Evolutionary conservation across 2,329 filamentous ascomycete genomes (phyloP), one percentile per base, ranked within the genome.

Genomic region (Neoarthrinium moseri): DNA sequence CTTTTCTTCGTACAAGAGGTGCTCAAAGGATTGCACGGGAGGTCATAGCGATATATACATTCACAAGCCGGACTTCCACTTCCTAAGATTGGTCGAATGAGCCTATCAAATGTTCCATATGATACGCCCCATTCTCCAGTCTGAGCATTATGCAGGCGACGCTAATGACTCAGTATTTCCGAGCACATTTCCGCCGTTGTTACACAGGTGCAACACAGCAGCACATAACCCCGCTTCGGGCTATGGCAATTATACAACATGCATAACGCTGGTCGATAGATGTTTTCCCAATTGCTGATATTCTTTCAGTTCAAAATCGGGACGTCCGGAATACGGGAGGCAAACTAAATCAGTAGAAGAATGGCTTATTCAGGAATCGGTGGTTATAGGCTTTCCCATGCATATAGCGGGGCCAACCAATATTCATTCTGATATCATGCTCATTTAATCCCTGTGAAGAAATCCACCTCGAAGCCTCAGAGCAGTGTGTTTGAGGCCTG

Each of bases 401-500:
- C 8, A 29, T 29, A 29, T 8, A 8, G 26, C 26, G 26, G n/a
- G n/a, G 26, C 8, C 26, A 29, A 8, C n/a, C n/a, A 29, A 29
- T 29, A 29, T 8, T 8, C n/a, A 29, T 29, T 29, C n/a, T n/a
- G n/a, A n/a, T n/a, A n/a, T 29, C 26, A 8, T 8, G 8, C 26
- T 8, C 26, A 8, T 29, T 29, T 29, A 29, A 8, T 29, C 26
- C 26, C n/a, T 29, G 26, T 29, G 26, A 8, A 29, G n/a, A 29
- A 29, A 29, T 8, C 26, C 26, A 8, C 26, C 26, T 29, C n/a
- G 26, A 29, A 54, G 51, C 47, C 53, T 56, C 32, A 64, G 36
- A 7, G 52, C 18, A 26, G 57, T 45, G 15, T 57, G 58, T 45
- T 48, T 54, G 39, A 60, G 22, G 11, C 57, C 52, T 2, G 55